phyloP scores from a whole-genome alignment of 2,329 filamentous ascomycete genomes.

The Alternaria tenuissima region DNA sequence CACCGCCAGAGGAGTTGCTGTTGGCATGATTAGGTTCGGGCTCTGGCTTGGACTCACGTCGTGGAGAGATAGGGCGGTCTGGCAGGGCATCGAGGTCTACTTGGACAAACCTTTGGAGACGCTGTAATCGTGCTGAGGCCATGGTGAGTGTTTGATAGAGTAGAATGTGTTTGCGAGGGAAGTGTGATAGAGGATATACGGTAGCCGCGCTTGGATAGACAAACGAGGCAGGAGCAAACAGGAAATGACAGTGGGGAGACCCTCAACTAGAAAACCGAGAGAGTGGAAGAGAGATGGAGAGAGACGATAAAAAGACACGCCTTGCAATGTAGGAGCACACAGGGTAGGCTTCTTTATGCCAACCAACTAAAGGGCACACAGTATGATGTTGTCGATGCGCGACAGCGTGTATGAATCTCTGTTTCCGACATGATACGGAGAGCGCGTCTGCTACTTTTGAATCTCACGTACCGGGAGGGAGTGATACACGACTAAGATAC shows the following conservation, averaged over 20 bases:
- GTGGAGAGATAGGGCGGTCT: slow-evolving; percentile 17
- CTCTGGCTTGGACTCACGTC: not conserved
- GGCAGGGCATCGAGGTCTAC: slow-evolving; percentile 39
- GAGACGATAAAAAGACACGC: no score
- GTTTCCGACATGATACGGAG: not conserved
- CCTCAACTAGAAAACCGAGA: not conserved
- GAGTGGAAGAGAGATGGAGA: not conserved
- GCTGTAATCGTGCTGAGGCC: slow-evolving; percentile 35
- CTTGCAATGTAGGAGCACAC: not conserved
- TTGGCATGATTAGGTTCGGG: slow-evolving; percentile 1
- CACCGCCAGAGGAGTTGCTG: slow-evolving; percentile 34
- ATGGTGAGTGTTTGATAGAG: slow-evolving; percentile 24
- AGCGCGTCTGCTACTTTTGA: not conserved
- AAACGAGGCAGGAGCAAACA: slow-evolving; percentile 19
- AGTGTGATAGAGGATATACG: not conserved
- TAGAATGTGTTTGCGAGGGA: not conserved
- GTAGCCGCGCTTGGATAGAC: slow-evolving; percentile 6
- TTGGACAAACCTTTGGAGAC: slow-evolving; percentile 29
- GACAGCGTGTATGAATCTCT: no score
- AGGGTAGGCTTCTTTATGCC: no score
- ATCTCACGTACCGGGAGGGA: not conserved
- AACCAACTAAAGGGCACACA: no score
- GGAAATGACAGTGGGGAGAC: not conserved
- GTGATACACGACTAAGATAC: not conserved
- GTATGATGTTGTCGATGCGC: no score